Conservation (phyloP, 495 filamentous ascomycete genomes). For the Penicillium atrosanguineum region DNA sequence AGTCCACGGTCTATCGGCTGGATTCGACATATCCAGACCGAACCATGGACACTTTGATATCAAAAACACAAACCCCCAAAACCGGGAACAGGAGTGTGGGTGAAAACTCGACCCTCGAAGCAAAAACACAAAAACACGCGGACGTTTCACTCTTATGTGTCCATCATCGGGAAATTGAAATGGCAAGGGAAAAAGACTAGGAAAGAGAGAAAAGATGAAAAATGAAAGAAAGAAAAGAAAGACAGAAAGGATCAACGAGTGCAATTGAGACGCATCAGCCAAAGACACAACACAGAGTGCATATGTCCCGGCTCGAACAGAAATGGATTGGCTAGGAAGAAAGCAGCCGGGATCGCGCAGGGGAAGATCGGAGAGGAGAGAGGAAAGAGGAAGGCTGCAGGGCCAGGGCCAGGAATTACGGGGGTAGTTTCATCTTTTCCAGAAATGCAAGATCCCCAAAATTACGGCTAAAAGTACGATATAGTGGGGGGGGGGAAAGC, state of each 20-base stretch:
- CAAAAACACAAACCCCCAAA: background rate
- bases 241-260: background rate
- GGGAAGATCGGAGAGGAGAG: conserved; percentile 35
- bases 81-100: background rate
- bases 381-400: conserved; percentile 38
- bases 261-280: conserved; percentile 17
- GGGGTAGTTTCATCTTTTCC: conserved; percentile 22
- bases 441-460: conserved; percentile 19
- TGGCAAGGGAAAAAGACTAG: conserved; percentile 12
- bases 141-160: conserved; percentile 2
- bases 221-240: background rate
- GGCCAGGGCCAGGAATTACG: conserved; percentile 20
- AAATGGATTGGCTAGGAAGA: conserved; percentile 26
- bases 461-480: conserved; percentile 26
- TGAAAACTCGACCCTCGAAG: conserved; percentile 22
- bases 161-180: conserved; percentile 6
- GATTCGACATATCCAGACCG: conserved; percentile 50
- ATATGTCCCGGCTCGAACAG: conserved; percentile 12
- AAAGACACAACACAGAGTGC: conserved; percentile 18
- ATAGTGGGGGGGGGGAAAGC: conserved; percentile 16
- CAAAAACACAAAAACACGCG: conserved; percentile 15
- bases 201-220: background rate
- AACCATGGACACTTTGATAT: background rate
- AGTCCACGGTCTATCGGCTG: conserved; percentile 51
- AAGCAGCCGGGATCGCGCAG: conserved; percentile 40